Evolutionary conservation across 345 rosid genomes (phyloP).

Genomic region (Salix udensis): DNA sequence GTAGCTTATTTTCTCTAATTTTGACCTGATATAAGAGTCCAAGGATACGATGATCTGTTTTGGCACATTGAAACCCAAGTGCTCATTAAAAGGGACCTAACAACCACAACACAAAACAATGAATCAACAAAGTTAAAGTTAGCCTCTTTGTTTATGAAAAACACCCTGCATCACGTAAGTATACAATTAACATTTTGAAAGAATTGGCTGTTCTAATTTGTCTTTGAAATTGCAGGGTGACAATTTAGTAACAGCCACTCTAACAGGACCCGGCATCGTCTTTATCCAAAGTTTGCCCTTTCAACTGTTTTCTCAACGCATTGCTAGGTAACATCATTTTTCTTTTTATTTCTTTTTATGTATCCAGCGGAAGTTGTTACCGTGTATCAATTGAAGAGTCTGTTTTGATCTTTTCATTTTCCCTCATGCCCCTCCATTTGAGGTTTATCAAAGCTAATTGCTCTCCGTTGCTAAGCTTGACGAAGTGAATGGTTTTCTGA

Average conservation of each 20-base stretch:
- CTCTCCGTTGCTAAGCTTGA: neutral
- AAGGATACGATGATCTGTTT: neutral
- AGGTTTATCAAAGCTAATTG: neutral
- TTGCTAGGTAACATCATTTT: conserved; percentile 59
- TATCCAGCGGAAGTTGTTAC: neutral
- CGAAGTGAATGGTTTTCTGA: conserved; percentile 5
- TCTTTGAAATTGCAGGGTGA: conserved; percentile 63
- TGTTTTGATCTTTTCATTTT: too few relatives aligned
- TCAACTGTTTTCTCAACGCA: conserved; percentile 80
- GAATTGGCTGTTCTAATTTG: neutral
- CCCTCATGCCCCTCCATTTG: neutral
- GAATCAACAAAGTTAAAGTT: neutral
- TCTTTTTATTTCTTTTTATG: neutral
- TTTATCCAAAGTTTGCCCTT: conserved; percentile 97
- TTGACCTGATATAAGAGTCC: neutral
- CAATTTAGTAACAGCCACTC: conserved; percentile 68
- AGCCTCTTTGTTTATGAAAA: neutral
- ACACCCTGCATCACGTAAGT: neutral
- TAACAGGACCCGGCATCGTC: conserved; percentile 97
- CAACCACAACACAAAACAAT: neutral
- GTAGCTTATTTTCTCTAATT: neutral
- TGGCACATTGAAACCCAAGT: neutral
- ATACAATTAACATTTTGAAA: neutral
- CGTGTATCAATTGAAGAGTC: neutral
- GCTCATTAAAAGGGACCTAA: neutral